Base-by-base conservation (phyloP, 2,329 filamentous ascomycete genomes). In the Didymella glomerata region DNA sequence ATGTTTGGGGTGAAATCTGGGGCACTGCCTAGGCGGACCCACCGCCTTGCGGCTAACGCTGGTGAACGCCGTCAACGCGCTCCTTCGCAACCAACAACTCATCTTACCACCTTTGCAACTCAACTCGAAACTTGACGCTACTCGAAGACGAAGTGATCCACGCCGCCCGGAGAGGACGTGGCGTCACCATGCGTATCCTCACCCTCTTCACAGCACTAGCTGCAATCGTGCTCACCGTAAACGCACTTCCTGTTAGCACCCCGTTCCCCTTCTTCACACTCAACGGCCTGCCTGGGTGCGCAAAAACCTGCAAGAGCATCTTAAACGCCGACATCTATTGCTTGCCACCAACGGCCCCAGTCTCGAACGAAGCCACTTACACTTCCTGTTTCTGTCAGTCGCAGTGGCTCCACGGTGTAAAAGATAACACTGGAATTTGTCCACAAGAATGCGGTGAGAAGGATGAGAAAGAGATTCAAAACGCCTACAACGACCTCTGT, bases 321-420 rank as follows among this genome's bases (percentile, higher is more conserved):
- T 3, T n/a, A 3, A 24, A 30, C 3, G 34, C 54, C 2, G 46
- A 93, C 71, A 84, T 84, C 45, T 86, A 82, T 61, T 96, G 92
- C 76, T 83, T 89, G 1, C 88, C 89, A 3, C 77, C 80, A 10
- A 85, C 84, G 4, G 82, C 78, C 24, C 75, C 83, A 5, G 75
- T 78, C 7, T 81, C 82, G 48, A 81, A 82, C 47, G 74, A 83
- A 40, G 70, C 76, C 20, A 84, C 81, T 42, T 91, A 90, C 74
- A 81, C 86, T 50, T 81, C 82, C 34, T 96, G 92, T 78, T 93
- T 96, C 79, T 96, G 92, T 25, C 79, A 79, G 83, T 67, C 86
- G 89, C 48, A 81, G 13, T 79, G 83, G 22, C 82, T 95, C 2
- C 78, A 82, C 4, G 76, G 82, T 16, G 18, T 25, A 55, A 84